Evolutionary conservation across 371 early-diverging fungal species (phyloP).

Genomic region (Rhizopus delemar): DNA sequence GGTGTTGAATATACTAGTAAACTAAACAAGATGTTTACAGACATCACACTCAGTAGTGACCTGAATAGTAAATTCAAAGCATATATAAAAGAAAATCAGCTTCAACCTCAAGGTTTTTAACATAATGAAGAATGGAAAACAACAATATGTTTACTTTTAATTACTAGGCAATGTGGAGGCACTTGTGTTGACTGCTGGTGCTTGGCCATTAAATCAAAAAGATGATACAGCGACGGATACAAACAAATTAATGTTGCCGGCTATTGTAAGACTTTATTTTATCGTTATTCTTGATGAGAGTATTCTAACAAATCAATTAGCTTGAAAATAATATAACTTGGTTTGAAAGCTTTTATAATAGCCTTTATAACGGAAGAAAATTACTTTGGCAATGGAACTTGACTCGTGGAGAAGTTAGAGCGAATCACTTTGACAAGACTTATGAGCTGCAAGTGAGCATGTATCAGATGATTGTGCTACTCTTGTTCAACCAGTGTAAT

Average conservation of each 20-base stretch:
- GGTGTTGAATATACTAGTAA: constrained; percentile 92
- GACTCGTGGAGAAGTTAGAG: constrained; percentile 75
- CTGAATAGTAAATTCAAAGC: constrained; percentile 57
- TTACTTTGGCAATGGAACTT: constrained; percentile 87
- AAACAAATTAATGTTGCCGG: constrained; percentile 61
- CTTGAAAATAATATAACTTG: constrained; percentile 67
- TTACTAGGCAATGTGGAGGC: constrained; percentile 72
- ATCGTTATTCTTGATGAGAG: neutral
- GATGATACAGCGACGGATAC: constrained; percentile 49
- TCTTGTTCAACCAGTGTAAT: constrained; percentile 66
- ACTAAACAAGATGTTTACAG: constrained; percentile 91
- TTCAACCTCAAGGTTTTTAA: constrained; percentile 44
- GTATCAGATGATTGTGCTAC: constrained; percentile 74
- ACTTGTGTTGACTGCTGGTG: constrained; percentile 83
- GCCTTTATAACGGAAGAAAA: constrained; percentile 78
- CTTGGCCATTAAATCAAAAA: constrained; percentile 82
- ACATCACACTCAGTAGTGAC: constrained; percentile 85
- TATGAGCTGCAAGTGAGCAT: constrained; percentile 84
- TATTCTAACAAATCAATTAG: constrained; percentile 22
- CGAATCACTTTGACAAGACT: constrained; percentile 68
- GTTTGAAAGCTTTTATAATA: constrained; percentile 78
- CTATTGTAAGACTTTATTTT: constrained; percentile 49
- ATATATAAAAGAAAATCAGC: constrained; percentile 41
- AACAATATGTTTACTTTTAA: no score
- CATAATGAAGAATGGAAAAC: neutral